Percentiles rank a stretch among this genome's conserved stretches.
Conservation (phyloP, 305 asterid species). For the Caryopteris hybrid region DNA sequence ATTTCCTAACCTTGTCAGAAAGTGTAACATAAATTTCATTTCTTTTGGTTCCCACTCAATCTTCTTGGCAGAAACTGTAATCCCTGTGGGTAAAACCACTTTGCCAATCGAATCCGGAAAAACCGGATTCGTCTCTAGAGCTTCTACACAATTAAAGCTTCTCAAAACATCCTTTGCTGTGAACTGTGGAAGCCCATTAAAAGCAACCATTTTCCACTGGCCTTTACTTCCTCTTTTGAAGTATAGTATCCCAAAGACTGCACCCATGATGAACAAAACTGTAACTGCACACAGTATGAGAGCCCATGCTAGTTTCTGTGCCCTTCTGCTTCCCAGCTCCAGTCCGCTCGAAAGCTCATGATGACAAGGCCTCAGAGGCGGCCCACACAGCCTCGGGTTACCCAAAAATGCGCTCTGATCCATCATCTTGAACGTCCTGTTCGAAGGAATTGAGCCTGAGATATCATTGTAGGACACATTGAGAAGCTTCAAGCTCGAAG, state of each 20-base stretch:
- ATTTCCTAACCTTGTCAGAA: slow-evolving; percentile 51
- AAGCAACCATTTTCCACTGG: slow-evolving; percentile 70
- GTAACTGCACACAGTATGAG: slow-evolving; percentile 63
- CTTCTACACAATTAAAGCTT: slow-evolving; percentile 49
- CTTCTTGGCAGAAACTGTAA: slow-evolving; percentile 72
- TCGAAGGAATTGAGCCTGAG: slow-evolving; percentile 70
- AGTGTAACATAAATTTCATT: slow-evolving; percentile 32
- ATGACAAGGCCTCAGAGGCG: slow-evolving; percentile 51
- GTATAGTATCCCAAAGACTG: slow-evolving; percentile 51
- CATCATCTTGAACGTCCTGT: slow-evolving; percentile 42
- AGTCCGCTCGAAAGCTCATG: slow-evolving; percentile 50
- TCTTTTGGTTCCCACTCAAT: slow-evolving; percentile 59
- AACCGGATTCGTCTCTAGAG: slow-evolving; percentile 17
- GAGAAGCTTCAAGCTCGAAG: slow-evolving; percentile 51
- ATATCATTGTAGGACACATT: slow-evolving; percentile 78
- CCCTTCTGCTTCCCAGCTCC: slow-evolving; percentile 59
- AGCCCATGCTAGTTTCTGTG: slow-evolving; percentile 82
- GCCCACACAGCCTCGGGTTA: slow-evolving; percentile 81
- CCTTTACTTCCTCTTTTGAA: slow-evolving; percentile 42
- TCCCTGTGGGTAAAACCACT: slow-evolving; percentile 78
- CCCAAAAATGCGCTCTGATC: slow-evolving; percentile 67
- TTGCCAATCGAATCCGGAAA: slow-evolving; percentile 46
- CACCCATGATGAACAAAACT: slow-evolving; percentile 43
- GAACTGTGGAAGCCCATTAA: slow-evolving; percentile 66
- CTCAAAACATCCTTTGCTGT: slow-evolving; percentile 72